phyloP scores from a whole-genome alignment of 257 asterid species.

The Mitragyna speciosa region DNA sequence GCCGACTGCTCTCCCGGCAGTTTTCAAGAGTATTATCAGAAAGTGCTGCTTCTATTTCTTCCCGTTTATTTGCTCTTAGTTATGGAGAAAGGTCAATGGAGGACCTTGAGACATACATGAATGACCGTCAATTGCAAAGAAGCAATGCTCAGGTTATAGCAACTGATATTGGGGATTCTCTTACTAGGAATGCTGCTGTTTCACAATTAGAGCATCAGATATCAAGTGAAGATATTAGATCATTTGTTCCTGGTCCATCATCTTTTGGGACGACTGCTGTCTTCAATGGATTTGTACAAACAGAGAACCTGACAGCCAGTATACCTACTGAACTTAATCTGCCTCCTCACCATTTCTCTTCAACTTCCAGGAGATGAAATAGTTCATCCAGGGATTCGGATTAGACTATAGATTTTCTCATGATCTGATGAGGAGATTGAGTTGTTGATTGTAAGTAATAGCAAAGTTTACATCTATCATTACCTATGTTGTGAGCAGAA shows the following conservation, averaged over 20 bases:
- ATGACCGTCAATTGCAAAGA: slow-evolving; percentile 39
- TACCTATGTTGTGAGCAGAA: background rate
- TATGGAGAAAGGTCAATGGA: slow-evolving; percentile 71
- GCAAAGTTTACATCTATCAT: background rate
- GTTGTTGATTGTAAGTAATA: slow-evolving; percentile 11
- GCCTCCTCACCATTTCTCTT: slow-evolving; percentile 20
- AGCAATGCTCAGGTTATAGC: slow-evolving; percentile 31
- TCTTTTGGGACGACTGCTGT: slow-evolving; percentile 43
- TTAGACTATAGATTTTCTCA: slow-evolving; percentile 20
- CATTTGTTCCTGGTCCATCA: slow-evolving; percentile 33
- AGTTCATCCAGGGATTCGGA: slow-evolving; percentile 25
- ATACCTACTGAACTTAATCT: slow-evolving; percentile 24
- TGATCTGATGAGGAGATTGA: slow-evolving; percentile 35
- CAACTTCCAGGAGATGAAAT: slow-evolving; percentile 31
- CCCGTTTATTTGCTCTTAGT: slow-evolving; percentile 62
- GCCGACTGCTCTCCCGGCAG: slow-evolving; percentile 51
- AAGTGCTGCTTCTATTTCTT: slow-evolving; percentile 70
- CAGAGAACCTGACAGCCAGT: slow-evolving; percentile 22
- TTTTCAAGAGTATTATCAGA: slow-evolving; percentile 69
- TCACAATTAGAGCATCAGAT: slow-evolving; percentile 37
- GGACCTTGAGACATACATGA: slow-evolving; percentile 65
- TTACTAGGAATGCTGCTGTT: slow-evolving; percentile 31
- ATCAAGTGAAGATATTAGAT: slow-evolving; percentile 31
- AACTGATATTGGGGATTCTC: slow-evolving; percentile 36
- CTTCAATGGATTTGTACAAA: slow-evolving; percentile 29